These are phyloP conservation scores for Viola pubescens DNA, from an alignment of 441 rosid genomes.

Conservation along the genomic window DNA sequence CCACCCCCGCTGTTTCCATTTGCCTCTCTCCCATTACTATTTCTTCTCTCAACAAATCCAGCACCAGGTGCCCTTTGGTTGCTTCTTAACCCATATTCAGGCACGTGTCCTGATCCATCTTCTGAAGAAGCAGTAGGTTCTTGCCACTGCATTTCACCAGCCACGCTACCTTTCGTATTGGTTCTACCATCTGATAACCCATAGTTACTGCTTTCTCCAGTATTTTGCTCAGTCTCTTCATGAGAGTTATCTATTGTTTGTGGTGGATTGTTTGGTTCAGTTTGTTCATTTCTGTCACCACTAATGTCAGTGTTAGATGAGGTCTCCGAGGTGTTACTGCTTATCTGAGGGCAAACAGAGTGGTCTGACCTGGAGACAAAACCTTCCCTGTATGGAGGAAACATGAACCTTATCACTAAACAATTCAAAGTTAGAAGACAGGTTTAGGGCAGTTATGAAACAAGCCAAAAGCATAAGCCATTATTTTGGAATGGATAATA, in stretches of 20 bases:
- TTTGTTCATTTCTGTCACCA: conserved; percentile 35
- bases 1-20: conserved; percentile 22
- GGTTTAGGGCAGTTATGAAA: too few species aligned
- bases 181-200: conserved; percentile 27
- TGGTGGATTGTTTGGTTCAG: conserved; percentile 24
- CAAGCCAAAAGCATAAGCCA: neutral
- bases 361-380: conserved; percentile 68
- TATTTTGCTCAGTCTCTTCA: conserved; percentile 27
- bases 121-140: conserved; percentile 35
- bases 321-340: conserved; percentile 53
- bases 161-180: conserved; percentile 26
- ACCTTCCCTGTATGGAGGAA: conserved; percentile 55
- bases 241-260: conserved; percentile 26
- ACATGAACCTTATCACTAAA: neutral
- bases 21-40: conserved; percentile 26
- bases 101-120: conserved; percentile 34
- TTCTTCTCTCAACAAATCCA: conserved; percentile 31
- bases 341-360: conserved; percentile 41
- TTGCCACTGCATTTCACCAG: conserved; percentile 28
- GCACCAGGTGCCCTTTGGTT: conserved; percentile 23
- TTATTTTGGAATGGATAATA: neutral
- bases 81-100: conserved; percentile 33
- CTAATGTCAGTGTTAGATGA: conserved; percentile 46
- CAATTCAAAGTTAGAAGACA: neutral
- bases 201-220: conserved; percentile 27